phyloP scores from a whole-genome alignment of 441 rosid genomes.

The Kokia cookei region DNA sequence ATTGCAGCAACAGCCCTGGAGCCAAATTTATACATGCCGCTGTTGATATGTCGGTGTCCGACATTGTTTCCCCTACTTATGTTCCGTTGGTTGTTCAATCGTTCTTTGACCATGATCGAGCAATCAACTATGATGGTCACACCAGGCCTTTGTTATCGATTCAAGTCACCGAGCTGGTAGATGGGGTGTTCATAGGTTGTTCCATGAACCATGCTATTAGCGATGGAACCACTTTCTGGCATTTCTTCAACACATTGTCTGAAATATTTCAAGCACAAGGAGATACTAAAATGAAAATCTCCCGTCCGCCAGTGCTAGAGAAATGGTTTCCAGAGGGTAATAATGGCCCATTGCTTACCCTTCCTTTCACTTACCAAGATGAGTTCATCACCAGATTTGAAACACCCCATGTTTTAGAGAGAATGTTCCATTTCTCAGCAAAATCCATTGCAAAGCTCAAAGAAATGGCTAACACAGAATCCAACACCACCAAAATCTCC shows the following conservation, averaged over 20 bases:
- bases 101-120: slow-evolving; percentile 58
- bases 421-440: slow-evolving; percentile 54
- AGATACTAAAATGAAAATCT: slow-evolving; percentile 6
- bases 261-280: slow-evolving; percentile 46
- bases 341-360: slow-evolving; percentile 26
- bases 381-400: slow-evolving; percentile 41
- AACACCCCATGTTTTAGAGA: slow-evolving; percentile 45
- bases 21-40: slow-evolving; percentile 51
- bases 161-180: slow-evolving; percentile 53
- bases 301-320: slow-evolving; percentile 35
- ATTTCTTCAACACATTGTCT: slow-evolving; percentile 57
- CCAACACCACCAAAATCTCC: slow-evolving; percentile 45
- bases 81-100: slow-evolving; percentile 52
- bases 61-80: slow-evolving; percentile 38
- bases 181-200: slow-evolving; percentile 69
- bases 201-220: slow-evolving; percentile 57
- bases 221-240: slow-evolving; percentile 62
- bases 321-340: slow-evolving; percentile 54
- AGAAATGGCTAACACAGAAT: slow-evolving; percentile 36
- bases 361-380: slow-evolving; percentile 39
- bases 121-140: slow-evolving; percentile 60
- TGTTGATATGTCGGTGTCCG: slow-evolving; percentile 30
- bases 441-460: slow-evolving; percentile 46
- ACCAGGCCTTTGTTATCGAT: slow-evolving; percentile 35
- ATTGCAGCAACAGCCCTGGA: slow-evolving; percentile 55